Evolutionary conservation across 208 protist species (phyloP), one percentile per base, ranked within the genome.

Genomic region (Trypanosoma scelopori): DNA sequence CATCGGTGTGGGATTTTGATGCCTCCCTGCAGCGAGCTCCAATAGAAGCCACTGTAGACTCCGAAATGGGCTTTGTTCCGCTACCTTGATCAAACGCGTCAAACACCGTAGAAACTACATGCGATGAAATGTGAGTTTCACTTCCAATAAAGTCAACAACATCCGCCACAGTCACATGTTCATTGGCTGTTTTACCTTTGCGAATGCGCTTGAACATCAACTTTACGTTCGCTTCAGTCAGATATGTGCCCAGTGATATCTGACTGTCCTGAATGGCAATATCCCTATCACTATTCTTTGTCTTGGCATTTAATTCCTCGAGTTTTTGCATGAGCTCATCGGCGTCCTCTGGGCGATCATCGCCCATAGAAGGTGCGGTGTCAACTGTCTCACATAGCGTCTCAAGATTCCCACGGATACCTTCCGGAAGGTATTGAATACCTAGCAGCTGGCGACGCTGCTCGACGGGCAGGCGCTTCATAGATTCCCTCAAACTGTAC

Each of bases 31-130:
- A 93, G 64, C 90, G 87, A 28, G 90, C 90, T 32, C 87, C 87
- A 58, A 96, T 93, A 52, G 85, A 80, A 25, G 90, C 35, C 12
- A 96, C 71, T 42, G 74, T 81, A 37, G 79, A 74, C 52, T 96
- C 81, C 7, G 87, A 85, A 60, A 96, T 92, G 9, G 85, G 74
- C 69, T 91, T 93, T 12, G 82, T 84, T 51, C 90, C 90, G 2
- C 79, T 81, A 50, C 81, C 81, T 67, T 89, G 92, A 73, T 96
- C 90, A 59, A 96, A 93, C 1, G 85, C 84, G 63, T 96, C 90
- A 73, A 96, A 93, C 25, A 96, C 70, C 37, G 78, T 96, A 15
- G 90, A 96, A 37, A 96, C 85, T 43, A 88, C 78, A 74, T 96
- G 90, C 22, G 78, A 93, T 60, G 90, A 96, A 63, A 84, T 87